phyloP scores from a whole-genome alignment of 2,329 filamentous ascomycete species.

The Dissoconium aciculare region DNA sequence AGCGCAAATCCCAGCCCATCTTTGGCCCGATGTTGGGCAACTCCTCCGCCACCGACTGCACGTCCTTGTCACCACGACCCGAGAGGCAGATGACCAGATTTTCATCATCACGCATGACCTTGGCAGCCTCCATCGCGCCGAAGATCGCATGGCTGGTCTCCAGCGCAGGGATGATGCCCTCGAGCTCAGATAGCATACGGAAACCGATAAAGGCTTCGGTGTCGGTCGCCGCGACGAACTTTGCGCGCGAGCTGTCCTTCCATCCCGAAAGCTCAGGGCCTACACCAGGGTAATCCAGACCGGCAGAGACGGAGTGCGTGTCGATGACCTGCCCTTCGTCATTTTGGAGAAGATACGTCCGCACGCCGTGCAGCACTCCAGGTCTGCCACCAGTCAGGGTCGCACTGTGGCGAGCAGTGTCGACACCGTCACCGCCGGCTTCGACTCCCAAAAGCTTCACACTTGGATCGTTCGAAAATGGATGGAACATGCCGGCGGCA shows the following conservation, averaged over 20 bases:
- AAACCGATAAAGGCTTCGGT: slow-evolving; percentile 81
- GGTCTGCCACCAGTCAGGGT: slow-evolving; percentile 76
- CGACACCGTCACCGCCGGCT: slow-evolving; percentile 82
- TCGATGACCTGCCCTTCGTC: slow-evolving; percentile 84
- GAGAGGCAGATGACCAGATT: slow-evolving; percentile 90
- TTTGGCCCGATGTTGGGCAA: slow-evolving; percentile 73
- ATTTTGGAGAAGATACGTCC: slow-evolving; percentile 90
- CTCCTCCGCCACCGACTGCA: slow-evolving; percentile 93
- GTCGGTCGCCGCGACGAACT: slow-evolving; percentile 83
- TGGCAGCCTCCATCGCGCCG: slow-evolving; percentile 77
- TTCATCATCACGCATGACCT: slow-evolving; percentile 76
- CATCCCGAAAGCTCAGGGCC: slow-evolving; percentile 81
- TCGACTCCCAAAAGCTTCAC: slow-evolving; percentile 90
- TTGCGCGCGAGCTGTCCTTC: slow-evolving; percentile 80
- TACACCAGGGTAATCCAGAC: slow-evolving; percentile 92
- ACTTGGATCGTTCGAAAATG: slow-evolving; percentile 68
- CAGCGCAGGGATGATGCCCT: slow-evolving; percentile 92
- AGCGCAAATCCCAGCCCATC: slow-evolving; percentile 60
- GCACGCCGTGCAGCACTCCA: slow-evolving; percentile 88
- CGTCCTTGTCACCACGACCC: slow-evolving; percentile 93
- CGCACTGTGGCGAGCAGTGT: slow-evolving; percentile 72
- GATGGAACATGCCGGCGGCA: slow-evolving; percentile 95
- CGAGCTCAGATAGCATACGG: slow-evolving; percentile 66
- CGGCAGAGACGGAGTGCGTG: slow-evolving; percentile 91
- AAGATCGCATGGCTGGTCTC: slow-evolving; percentile 89